Conservation (phyloP, 2,329 filamentous ascomycete genomes). For the Pseudocercospora crystallina region DNA sequence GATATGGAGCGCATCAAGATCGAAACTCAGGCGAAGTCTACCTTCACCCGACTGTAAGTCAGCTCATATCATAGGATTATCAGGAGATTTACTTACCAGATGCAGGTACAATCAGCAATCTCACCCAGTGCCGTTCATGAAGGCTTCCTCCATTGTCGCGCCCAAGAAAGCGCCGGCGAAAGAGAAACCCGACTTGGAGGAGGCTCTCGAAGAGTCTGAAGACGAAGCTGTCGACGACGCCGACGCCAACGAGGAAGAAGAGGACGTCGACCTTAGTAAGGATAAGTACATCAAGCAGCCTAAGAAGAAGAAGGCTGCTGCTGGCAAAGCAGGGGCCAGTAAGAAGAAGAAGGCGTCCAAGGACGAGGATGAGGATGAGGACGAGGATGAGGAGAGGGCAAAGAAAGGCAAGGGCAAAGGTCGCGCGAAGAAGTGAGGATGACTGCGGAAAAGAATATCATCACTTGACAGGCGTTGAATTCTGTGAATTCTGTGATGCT, state of each 20-base stretch:
- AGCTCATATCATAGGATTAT: background rate
- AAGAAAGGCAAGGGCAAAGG: conserved; percentile 45
- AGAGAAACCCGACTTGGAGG: conserved; percentile 89
- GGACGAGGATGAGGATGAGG: conserved; percentile 54
- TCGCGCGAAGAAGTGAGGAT: conserved; percentile 22
- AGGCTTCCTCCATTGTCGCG: conserved; percentile 73
- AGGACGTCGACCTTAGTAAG: conserved; percentile 82
- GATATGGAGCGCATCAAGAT: conserved; percentile 73
- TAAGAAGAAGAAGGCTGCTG: conserved; percentile 64
- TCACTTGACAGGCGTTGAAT: too few relatives aligned
- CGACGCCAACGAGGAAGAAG: conserved; percentile 50
- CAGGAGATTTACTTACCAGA: conserved; percentile 21
- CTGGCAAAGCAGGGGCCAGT: conserved; percentile 50
- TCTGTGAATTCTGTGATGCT: too few relatives aligned
- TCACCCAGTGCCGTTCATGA: conserved; percentile 95
- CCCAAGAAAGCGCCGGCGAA: conserved; percentile 68
- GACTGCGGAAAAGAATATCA: too few relatives aligned
- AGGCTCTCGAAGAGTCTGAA: conserved; percentile 88
- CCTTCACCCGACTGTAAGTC: conserved; percentile 83
- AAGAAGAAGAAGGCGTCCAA: conserved; percentile 68
- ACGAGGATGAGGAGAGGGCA: conserved; percentile 36
- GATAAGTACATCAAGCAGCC: conserved; percentile 96
- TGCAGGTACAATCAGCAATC: conserved; percentile 77
- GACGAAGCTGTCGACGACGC: conserved; percentile 56
- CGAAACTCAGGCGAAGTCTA: conserved; percentile 79